phyloP scores from a whole-genome alignment of 306 rosid species.

The Vigna unguiculata region DNA sequence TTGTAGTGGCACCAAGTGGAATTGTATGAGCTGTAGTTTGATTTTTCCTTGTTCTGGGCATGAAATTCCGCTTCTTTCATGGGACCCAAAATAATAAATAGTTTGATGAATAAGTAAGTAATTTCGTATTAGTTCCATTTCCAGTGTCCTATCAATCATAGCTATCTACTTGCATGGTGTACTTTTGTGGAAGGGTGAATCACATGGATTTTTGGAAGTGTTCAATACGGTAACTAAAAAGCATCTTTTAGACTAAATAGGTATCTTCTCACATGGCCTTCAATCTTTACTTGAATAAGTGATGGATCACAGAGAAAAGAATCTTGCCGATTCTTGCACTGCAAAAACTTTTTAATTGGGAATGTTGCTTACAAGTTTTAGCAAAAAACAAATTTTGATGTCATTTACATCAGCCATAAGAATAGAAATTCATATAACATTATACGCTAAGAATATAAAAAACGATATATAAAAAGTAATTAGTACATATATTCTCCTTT shows the following conservation, averaged over 20 bases:
- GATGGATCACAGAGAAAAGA: no score
- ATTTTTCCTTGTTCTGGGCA: not conserved
- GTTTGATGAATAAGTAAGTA: not conserved
- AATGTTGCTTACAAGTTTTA: no score
- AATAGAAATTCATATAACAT: no score
- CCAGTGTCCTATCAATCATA: not conserved
- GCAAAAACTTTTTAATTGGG: no score
- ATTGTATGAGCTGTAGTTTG: not conserved
- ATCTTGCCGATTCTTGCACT: no score
- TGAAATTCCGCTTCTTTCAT: not conserved
- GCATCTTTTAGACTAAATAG: not conserved
- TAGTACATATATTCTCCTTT: no score
- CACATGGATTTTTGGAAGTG: not conserved
- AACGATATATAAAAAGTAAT: no score
- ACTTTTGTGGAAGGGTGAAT: not conserved
- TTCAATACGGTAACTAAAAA: not conserved
- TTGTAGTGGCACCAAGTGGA: constrained; percentile 47
- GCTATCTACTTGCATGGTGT: not conserved
- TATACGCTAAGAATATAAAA: no score
- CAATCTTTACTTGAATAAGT: no score
- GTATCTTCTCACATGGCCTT: not conserved
- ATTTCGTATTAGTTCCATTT: not conserved
- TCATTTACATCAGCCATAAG: no score
- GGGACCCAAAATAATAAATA: constrained; percentile 11
- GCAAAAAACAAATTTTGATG: no score